Evolutionary conservation across 306 rosid species (phyloP).

Genomic region (Castanea mollissima): DNA sequence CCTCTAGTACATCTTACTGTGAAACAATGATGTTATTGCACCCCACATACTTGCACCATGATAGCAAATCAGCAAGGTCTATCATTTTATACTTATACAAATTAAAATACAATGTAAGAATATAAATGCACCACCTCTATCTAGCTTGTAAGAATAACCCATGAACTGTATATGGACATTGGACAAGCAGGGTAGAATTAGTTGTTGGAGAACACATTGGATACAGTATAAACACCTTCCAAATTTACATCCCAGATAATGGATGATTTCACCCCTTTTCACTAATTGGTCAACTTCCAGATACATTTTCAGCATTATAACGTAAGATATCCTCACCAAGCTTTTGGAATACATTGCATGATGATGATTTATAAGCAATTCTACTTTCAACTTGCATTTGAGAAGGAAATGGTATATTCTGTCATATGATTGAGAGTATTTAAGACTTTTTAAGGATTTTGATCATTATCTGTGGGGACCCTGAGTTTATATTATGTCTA

Average conservation of each 20-base stretch:
- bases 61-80: background rate
- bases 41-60: background rate
- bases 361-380: background rate
- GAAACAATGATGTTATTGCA: background rate
- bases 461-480: background rate
- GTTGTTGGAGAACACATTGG: background rate
- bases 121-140: background rate
- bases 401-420: background rate
- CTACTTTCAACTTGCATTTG: background rate
- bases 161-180: background rate
- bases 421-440: background rate
- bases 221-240: background rate
- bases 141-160: background rate
- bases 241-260: background rate
- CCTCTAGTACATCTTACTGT: background rate
- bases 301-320: background rate
- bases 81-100: background rate
- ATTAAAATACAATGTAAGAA: background rate
- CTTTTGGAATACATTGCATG: background rate
- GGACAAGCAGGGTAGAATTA: background rate
- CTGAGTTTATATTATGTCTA: background rate
- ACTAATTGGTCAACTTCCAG: background rate
- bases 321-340: background rate
- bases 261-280: background rate
- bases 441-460: background rate